Conservation (phyloP, 768 basidiomycete genomes). For the Pleurotus sapidus region DNA sequence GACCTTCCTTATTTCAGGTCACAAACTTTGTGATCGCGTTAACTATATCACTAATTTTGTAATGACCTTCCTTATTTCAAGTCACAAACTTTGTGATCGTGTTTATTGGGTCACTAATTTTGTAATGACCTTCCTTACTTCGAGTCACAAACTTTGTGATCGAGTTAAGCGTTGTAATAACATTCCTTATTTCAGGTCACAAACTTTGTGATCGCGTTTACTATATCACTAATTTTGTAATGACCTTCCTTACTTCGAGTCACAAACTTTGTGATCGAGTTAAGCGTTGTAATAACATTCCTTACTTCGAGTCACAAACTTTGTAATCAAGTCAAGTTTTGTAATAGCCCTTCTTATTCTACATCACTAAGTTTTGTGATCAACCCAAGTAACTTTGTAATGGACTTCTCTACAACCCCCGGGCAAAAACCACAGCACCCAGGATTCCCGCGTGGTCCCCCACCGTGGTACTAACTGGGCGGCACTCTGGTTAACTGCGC, state of each 20-base stretch:
- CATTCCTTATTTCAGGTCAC: no score
- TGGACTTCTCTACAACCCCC: no score
- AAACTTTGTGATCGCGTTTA: no score
- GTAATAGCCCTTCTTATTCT: no score
- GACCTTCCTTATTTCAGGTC: not conserved
- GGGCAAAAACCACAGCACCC: conserved; percentile 4
- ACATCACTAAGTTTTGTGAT: no score
- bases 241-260: no score
- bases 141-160: no score
- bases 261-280: conserved; percentile 80
- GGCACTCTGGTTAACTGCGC: not conserved
- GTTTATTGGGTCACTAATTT: not conserved
- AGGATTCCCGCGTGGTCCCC: conserved; percentile 3
- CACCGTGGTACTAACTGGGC: not conserved
- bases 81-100: conserved; percentile 18
- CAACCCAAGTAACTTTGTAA: no score
- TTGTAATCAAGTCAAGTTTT: no score
- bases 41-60: not conserved
- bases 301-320: conserved; percentile 75
- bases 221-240: no score
- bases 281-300: conserved; percentile 58
- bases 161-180: no score
- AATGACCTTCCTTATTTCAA: conserved; percentile 36
- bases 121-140: conserved; percentile 14
- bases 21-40: not conserved